A percentile compares a stretch with the other conserved stretches of the same genome.
Evolutionary conservation across 139 green algal genomes (phyloP).

Genomic region (Eudorina sp.): DNA sequence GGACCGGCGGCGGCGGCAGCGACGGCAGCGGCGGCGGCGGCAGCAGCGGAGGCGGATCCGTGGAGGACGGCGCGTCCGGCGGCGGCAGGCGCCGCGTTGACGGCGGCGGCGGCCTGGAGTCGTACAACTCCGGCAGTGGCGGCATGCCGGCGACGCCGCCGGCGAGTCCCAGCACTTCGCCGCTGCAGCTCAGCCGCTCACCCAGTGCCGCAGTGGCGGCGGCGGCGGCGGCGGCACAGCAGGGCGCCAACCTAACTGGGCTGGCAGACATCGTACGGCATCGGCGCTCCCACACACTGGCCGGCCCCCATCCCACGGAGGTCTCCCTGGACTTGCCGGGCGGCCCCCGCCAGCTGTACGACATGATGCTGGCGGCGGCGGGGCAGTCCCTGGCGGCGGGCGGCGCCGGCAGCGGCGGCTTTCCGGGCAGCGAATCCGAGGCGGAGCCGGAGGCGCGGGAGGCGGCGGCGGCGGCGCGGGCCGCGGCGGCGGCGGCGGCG

Average conservation of each 20-base stretch:
- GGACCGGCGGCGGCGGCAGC: not conserved
- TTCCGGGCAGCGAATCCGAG: not conserved
- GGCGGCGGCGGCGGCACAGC: not conserved
- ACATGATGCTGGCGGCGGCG: not conserved
- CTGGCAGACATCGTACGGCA: too few species aligned
- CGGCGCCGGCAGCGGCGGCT: not conserved
- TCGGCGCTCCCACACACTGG: too few species aligned
- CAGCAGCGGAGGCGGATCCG: not conserved
- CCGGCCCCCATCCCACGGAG: not conserved
- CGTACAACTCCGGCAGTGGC: not conserved
- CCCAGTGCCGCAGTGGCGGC: not conserved
- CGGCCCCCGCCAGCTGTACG: not conserved
- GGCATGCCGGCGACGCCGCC: conserved; percentile 29
- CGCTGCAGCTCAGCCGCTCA: conserved; percentile 4
- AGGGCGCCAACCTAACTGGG: not conserved
- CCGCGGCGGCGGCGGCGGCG: not conserved
- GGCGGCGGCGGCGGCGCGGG: not conserved
- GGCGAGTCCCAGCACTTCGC: conserved; percentile 9
- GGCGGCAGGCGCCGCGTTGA: not conserved
- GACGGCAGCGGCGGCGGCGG: not conserved
- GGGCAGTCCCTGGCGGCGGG: not conserved
- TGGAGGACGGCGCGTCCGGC: not conserved
- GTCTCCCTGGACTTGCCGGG: not conserved
- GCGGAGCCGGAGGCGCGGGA: not conserved
- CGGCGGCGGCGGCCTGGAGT: not conserved